phyloP scores from a whole-genome alignment of 352 stramenopile genomes.

The Hyaloperonospora arabidopsidis region DNA sequence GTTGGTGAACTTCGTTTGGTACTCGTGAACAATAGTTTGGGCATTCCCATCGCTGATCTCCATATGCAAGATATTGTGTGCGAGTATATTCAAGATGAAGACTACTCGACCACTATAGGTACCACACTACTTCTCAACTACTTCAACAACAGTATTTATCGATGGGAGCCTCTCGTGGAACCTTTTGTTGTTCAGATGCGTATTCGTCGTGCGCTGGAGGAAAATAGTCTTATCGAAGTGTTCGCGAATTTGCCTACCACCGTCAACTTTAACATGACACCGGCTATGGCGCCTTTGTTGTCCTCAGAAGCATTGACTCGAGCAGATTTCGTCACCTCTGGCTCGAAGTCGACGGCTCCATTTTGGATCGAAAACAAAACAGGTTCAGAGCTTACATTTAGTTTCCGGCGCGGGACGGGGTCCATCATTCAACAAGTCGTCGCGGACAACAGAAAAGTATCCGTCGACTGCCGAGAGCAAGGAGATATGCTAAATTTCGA shows the following conservation, averaged over 20 bases:
- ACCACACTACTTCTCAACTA: slow-evolving; percentile 80
- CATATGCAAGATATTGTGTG: slow-evolving; percentile 83
- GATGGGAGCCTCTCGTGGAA: slow-evolving; percentile 82
- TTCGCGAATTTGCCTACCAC: slow-evolving; percentile 79
- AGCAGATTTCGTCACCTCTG: slow-evolving; percentile 81
- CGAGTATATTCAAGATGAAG: slow-evolving; percentile 81
- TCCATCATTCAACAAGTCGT: slow-evolving; percentile 77
- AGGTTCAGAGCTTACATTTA: slow-evolving; percentile 77
- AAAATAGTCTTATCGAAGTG: slow-evolving; percentile 68
- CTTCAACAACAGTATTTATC: slow-evolving; percentile 89
- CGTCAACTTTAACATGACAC: slow-evolving; percentile 84
- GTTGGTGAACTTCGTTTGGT: slow-evolving; percentile 79
- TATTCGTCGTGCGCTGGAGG: slow-evolving; percentile 56
- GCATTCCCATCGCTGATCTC: slow-evolving; percentile 82
- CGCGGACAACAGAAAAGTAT: slow-evolving; percentile 53
- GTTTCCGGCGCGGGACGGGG: slow-evolving; percentile 71
- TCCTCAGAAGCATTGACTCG: slow-evolving; percentile 72
- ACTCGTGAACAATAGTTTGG: slow-evolving; percentile 83
- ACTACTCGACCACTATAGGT: slow-evolving; percentile 71
- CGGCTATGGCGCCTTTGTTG: slow-evolving; percentile 77
- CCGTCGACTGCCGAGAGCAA: slow-evolving; percentile 79
- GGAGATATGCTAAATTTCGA: slow-evolving; percentile 85
- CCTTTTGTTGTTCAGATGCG: slow-evolving; percentile 76
- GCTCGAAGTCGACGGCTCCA: slow-evolving; percentile 79
- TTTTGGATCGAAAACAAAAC: slow-evolving; percentile 88